Evolutionary conservation across 345 rosid genomes (phyloP).

Genomic region (Viola odorata): DNA sequence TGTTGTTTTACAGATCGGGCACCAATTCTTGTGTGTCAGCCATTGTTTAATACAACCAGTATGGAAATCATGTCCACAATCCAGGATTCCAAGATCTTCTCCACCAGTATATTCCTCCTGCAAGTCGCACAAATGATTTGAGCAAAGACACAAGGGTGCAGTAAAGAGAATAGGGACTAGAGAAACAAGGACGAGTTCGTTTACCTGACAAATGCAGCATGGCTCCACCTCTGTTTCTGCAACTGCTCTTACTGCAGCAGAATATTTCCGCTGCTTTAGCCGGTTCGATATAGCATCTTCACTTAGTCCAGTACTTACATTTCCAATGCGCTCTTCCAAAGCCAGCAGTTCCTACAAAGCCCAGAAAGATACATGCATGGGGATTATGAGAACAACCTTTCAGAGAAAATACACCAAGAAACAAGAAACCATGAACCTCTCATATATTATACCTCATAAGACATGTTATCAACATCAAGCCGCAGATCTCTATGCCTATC

Average conservation of each 20-base stretch:
- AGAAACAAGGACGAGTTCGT: neutral
- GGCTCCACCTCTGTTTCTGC: constrained; percentile 59
- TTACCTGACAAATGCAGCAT: constrained; percentile 86
- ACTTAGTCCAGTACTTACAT: constrained; percentile 77
- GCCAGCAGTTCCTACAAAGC: constrained; percentile 68
- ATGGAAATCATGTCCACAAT: constrained; percentile 80
- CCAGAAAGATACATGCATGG: neutral
- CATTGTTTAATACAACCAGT: constrained; percentile 63
- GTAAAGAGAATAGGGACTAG: neutral
- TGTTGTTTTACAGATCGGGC: constrained; percentile 82
- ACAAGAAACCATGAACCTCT: neutral
- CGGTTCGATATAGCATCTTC: constrained; percentile 52
- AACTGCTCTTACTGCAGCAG: constrained; percentile 13
- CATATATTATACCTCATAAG: constrained; percentile 67
- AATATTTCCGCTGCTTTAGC: constrained; percentile 44
- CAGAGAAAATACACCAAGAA: neutral
- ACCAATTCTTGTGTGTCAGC: constrained; percentile 72
- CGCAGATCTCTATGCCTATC: constrained; percentile 95
- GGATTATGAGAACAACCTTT: neutral
- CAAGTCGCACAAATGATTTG: constrained; percentile 3
- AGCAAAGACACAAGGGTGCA: neutral
- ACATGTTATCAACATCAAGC: constrained; percentile 94
- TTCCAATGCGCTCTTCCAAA: constrained; percentile 85
- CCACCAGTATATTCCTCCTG: constrained; percentile 73
- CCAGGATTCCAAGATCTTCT: constrained; percentile 62